Conservation (phyloP, 768 basidiomycete genomes). For the Tricholoma terreum region DNA sequence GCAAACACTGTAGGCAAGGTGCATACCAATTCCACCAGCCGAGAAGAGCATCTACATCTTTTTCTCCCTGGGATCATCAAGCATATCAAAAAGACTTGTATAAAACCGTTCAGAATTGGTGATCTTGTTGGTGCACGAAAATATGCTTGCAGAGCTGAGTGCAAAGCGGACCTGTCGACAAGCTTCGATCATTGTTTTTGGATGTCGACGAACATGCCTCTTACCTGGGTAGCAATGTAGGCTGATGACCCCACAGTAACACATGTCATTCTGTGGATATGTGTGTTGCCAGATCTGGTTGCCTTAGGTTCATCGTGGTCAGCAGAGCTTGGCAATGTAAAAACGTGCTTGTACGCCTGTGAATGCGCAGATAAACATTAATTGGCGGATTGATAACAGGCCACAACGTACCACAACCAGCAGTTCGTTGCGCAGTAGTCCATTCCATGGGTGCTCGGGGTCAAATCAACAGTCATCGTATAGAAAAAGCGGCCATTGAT, state of each 20-base stretch:
- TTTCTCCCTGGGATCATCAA: background rate
- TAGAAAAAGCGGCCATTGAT: background rate
- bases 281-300: background rate
- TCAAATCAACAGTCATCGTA: background rate
- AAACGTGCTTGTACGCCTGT: background rate
- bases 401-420: background rate
- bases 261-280: background rate
- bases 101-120: constrained; percentile 2
- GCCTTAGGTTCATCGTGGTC: background rate
- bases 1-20: background rate
- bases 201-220: background rate
- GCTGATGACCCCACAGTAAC: background rate
- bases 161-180: constrained; percentile 1
- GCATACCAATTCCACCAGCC: constrained; percentile 2
- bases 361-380: too few species aligned
- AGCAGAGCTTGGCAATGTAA: background rate
- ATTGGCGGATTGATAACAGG: background rate
- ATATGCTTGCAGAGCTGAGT: background rate
- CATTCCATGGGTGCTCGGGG: background rate
- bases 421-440: background rate
- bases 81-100: background rate
- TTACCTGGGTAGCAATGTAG: background rate
- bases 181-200: background rate
- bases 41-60: background rate
- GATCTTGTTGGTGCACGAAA: background rate